Percentiles rank a stretch among this genome's conserved stretches.
These are phyloP conservation scores for Diaporthe nobilis DNA, from an alignment of 2,329 filamentous ascomycete species.

Conservation along the genomic window DNA sequence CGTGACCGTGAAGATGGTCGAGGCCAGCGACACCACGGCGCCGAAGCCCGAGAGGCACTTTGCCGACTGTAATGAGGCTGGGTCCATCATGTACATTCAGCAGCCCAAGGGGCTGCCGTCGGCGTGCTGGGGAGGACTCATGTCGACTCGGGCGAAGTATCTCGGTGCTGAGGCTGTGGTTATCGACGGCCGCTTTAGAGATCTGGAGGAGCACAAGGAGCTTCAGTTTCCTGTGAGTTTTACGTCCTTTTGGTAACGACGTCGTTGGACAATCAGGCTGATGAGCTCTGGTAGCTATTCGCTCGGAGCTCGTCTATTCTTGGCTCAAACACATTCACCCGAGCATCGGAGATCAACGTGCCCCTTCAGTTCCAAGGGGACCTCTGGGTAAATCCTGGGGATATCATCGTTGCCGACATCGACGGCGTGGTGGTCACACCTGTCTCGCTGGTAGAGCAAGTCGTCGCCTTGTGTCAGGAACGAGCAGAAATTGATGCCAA, in stretches of 20 bases:
- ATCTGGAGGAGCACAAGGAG: constrained; percentile 7
- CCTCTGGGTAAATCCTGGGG: not conserved
- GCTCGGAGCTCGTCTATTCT: constrained; percentile 3
- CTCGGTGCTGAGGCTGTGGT: constrained; percentile 32
- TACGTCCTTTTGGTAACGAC: not conserved
- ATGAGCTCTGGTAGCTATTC: not conserved
- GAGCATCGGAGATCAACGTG: constrained; percentile 11
- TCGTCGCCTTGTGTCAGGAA: constrained; percentile 4
- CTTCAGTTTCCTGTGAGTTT: not conserved
- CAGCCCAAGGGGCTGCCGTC: constrained; percentile 43
- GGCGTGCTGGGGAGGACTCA: constrained; percentile 44
- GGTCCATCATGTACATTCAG: constrained; percentile 43
- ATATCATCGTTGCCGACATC: constrained; percentile 14
- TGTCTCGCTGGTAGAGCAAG: not conserved
- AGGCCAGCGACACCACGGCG: constrained; percentile 37
- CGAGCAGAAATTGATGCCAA: constrained; percentile 1
- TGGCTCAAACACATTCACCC: not conserved
- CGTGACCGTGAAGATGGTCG: constrained; percentile 43
- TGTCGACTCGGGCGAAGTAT: constrained; percentile 44
- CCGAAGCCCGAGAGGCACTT: constrained; percentile 41
- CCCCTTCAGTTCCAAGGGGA: constrained; percentile 3
- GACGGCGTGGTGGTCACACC: constrained; percentile 6
- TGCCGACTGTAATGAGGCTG: constrained; percentile 41
- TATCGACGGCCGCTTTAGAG: not conserved
- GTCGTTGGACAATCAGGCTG: not conserved